Evolutionary conservation across 805 yeast genomes (phyloP), one percentile per base, ranked within the genome.

Genomic region (Ogataea siamensis): DNA sequence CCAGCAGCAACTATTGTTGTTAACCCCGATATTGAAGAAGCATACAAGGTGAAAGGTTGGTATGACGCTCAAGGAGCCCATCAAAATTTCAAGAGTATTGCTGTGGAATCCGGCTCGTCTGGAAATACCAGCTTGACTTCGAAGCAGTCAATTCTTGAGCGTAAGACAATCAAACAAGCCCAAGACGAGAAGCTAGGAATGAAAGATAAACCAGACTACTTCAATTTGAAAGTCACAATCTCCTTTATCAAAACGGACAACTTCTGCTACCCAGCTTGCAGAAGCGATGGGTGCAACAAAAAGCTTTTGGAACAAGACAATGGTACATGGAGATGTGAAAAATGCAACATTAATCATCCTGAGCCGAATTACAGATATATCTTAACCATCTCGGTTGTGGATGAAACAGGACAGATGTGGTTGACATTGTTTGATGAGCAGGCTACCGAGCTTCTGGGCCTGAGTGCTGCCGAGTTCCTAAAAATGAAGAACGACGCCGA

Each of bases 11-110:
- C 85, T 1, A 64, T 93, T 47, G 61, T 79, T 24, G 73, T 85
- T 9, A 86, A 87, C 54, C 99, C 99, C 2, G 96, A 89, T 56
- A 74, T 85, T 15, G 81, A 86, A 13, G 96, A 87, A 59, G 91
- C 97, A 4, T 87, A 79, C 60, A 73, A 77, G 38, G 73, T 93
- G 50, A 87, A 87, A 62, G 98, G 98, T 5, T 93, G 99, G 99
- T 93, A 79, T 55, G 95, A 87, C 55, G 74, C 83, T 27, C 78
- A 75, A 50, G 97, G 96, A 26, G 71, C 72, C 15, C 63, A 68
- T 37, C 78, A 78, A 39, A 64, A 60, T 26, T 88, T 85, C 67
- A 74, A 76, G 50, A 67, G 80, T 8, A 62, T 87, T 57, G 80
- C 76, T 54, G 60, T 66, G 5, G 88, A 81, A 48, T 45, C 64